phyloP scores from a whole-genome alignment of 2,329 filamentous ascomycete species.

The Furcasterigmium furcatum region DNA sequence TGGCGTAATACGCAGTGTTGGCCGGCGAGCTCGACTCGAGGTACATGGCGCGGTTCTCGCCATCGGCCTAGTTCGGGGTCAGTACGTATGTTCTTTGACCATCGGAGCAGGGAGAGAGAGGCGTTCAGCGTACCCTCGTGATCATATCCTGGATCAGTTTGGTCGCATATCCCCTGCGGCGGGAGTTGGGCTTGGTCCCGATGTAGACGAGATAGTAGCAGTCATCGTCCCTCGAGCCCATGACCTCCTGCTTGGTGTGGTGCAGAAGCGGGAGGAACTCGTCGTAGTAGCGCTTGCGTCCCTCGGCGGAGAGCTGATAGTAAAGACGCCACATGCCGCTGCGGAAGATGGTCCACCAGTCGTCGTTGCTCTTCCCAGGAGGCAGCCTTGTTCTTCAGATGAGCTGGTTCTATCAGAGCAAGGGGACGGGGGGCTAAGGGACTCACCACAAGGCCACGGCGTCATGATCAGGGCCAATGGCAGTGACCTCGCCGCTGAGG shows the following conservation, averaged over 20 bases:
- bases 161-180: conserved; percentile 69
- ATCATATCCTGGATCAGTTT: conserved; percentile 71
- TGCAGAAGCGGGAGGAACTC: conserved; percentile 76
- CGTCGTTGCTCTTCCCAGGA: conserved; percentile 70
- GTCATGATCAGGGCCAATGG: conserved; percentile 72
- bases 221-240: conserved; percentile 63
- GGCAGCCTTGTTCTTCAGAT: conserved; percentile 58
- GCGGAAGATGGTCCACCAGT: conserved; percentile 67
- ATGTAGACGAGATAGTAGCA: conserved; percentile 84
- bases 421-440: too few species aligned
- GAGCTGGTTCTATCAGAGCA: too few species aligned
- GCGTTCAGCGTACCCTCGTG: conserved; percentile 50
- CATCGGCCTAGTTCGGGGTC: conserved; percentile 53
- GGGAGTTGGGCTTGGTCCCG: conserved; percentile 68
- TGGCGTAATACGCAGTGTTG: conserved; percentile 71
- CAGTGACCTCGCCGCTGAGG: conserved; percentile 70
- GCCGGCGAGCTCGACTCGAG: conserved; percentile 70
- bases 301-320: conserved; percentile 71
- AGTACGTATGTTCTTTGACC: neutral
- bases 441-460: conserved; percentile 76
- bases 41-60: conserved; percentile 66
- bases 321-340: conserved; percentile 75
- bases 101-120: conserved; percentile 2
- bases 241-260: conserved; percentile 65
- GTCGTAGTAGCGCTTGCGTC: conserved; percentile 69